Evolutionary conservation across 345 rosid genomes (phyloP).

Genomic region (Geranium brycei): DNA sequence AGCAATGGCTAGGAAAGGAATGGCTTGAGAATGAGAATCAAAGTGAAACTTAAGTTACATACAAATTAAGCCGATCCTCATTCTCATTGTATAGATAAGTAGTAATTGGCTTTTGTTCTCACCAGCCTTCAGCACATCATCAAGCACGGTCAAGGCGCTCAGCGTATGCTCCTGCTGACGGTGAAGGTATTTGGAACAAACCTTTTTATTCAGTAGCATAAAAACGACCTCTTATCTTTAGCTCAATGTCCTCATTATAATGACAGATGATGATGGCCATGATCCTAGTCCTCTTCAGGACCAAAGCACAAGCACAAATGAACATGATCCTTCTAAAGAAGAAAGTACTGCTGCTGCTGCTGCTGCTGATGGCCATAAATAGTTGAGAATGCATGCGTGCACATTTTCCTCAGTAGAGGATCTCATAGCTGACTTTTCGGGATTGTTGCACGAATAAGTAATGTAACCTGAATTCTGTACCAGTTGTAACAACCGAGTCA

Average conservation of each 20-base stretch:
- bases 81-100: too few species aligned
- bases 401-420: too few species aligned
- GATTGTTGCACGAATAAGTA: too few species aligned
- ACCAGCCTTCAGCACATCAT: conserved; percentile 70
- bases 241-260: not conserved
- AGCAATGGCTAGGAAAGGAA: too few species aligned
- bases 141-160: conserved; percentile 64
- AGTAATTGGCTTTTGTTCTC: not conserved
- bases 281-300: not conserved
- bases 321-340: conserved; percentile 6
- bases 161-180: conserved; percentile 54
- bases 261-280: not conserved
- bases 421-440: too few species aligned
- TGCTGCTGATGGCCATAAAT: too few species aligned
- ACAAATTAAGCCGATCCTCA: too few species aligned
- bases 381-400: too few species aligned
- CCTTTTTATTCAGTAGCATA: not conserved
- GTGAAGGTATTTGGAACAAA: conserved; percentile 27
- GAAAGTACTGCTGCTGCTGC: conserved; percentile 2
- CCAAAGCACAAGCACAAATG: not conserved
- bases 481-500: too few species aligned
- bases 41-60: not conserved
- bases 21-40: too few species aligned
- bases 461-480: too few species aligned
- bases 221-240: not conserved